A percentile compares a stretch with the other conserved stretches of the same genome.
Conservation (phyloP, 805 yeast species). For the Wickerhamomyces mucosus region DNA sequence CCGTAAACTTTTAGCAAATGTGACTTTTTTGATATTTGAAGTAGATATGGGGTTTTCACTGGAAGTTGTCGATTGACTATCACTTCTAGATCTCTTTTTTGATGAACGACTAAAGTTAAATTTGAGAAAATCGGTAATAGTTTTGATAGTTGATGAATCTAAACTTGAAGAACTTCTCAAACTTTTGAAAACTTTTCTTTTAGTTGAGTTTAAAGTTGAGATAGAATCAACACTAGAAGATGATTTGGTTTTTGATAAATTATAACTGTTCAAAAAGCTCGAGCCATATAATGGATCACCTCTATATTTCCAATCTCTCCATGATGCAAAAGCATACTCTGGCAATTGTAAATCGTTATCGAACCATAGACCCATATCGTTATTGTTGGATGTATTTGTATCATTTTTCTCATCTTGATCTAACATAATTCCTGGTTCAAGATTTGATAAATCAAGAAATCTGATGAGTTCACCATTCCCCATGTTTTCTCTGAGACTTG, state of each 20-base stretch:
- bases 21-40: conserved; percentile 4
- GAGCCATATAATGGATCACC: conserved; percentile 57
- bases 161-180: conserved; percentile 4
- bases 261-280: conserved; percentile 23
- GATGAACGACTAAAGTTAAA: conserved; percentile 3
- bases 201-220: conserved; percentile 10
- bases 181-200: conserved; percentile 6
- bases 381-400: conserved; percentile 7
- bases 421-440: conserved; percentile 29
- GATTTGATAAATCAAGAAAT: conserved; percentile 45
- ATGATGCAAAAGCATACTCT: conserved; percentile 53
- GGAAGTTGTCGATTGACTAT: neutral
- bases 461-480: conserved; percentile 49
- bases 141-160: conserved; percentile 2
- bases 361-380: no score
- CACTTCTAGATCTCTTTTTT: neutral
- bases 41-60: neutral
- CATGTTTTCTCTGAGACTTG: conserved; percentile 49
- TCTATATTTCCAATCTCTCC: conserved; percentile 88
- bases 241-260: conserved; percentile 17
- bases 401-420: conserved; percentile 9
- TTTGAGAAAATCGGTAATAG: conserved; percentile 3
- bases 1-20: conserved; percentile 4
- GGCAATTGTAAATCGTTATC: conserved; percentile 6
- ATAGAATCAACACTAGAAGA: conserved; percentile 13